Conservation (phyloP, 2,329 filamentous ascomycete species). For the Clonostachys rhizophaga region DNA sequence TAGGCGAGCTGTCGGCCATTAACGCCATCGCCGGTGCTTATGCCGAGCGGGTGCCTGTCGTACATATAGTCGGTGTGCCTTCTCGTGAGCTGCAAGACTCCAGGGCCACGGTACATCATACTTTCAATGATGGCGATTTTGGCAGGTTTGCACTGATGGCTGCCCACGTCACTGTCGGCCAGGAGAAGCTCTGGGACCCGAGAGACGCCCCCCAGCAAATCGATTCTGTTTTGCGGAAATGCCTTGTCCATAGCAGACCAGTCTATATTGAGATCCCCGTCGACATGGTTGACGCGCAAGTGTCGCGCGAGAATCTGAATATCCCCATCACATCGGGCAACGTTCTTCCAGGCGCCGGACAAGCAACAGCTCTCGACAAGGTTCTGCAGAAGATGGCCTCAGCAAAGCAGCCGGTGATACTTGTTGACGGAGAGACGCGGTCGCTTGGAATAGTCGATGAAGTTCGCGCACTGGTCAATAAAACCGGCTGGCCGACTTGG, state of each 20-base stretch:
- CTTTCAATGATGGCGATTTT: conserved; percentile 74
- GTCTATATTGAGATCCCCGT: conserved; percentile 82
- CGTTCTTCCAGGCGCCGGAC: conserved; percentile 61
- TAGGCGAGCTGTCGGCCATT: conserved; percentile 69
- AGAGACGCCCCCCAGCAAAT: conserved; percentile 69
- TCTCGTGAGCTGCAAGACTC: conserved; percentile 41
- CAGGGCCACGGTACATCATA: conserved; percentile 57
- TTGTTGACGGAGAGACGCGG: conserved; percentile 80
- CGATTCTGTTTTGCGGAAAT: conserved; percentile 71
- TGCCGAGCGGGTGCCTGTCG: conserved; percentile 66
- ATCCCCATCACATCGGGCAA: conserved; percentile 63
- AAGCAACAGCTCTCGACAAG: conserved; percentile 76
- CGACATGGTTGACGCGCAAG: conserved; percentile 74
- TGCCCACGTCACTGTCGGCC: conserved; percentile 63
- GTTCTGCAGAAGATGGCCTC: conserved; percentile 68
- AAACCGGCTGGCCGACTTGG: conserved; percentile 73
- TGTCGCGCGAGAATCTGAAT: conserved; percentile 68
- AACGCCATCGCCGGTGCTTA: conserved; percentile 72
- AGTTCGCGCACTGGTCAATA: conserved; percentile 67
- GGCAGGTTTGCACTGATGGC: conserved; percentile 80
- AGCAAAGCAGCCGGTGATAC: conserved; percentile 70
- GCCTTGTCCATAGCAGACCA: conserved; percentile 68
- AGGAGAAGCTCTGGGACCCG: conserved; percentile 66
- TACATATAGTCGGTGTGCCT: conserved; percentile 60
- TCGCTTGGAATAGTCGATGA: conserved; percentile 70